These are phyloP conservation scores for Stagonosporopsis cucurbitacearum DNA, from an alignment of 2,329 filamentous ascomycete species.

Conservation along the genomic window DNA sequence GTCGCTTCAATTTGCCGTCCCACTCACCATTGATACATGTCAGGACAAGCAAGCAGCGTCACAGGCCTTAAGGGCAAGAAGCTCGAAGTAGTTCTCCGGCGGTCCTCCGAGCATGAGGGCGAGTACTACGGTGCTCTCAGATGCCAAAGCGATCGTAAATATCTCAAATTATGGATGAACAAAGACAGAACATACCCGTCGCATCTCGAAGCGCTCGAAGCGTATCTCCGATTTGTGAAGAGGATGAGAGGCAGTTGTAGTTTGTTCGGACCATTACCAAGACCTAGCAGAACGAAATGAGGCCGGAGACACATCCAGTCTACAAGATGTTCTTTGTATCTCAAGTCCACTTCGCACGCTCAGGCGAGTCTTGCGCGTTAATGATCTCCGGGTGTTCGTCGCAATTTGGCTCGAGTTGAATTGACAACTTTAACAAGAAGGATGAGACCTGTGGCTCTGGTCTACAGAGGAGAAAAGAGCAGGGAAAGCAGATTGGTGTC, in stretches of 20 bases:
- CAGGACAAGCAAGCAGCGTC: conserved; percentile 23
- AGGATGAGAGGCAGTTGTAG: conserved; percentile 31
- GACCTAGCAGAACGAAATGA: conserved; percentile 3
- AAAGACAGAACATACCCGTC: conserved; percentile 32
- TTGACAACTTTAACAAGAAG: neutral
- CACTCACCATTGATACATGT: neutral
- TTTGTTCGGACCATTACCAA: conserved; percentile 30
- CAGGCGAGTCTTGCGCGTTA: neutral
- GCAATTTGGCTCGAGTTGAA: too few species aligned
- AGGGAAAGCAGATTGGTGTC: too few species aligned
- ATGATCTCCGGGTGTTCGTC: neutral
- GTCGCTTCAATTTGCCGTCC: conserved; percentile 10
- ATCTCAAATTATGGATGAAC: conserved; percentile 41
- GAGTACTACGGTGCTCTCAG: conserved; percentile 37
- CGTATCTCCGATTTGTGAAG: conserved; percentile 35
- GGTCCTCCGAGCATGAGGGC: conserved; percentile 24
- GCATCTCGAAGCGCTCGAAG: conserved; percentile 33
- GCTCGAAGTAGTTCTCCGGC: conserved; percentile 26
- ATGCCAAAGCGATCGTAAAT: conserved; percentile 32
- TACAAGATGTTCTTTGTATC: neutral
- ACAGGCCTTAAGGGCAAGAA: conserved; percentile 31
- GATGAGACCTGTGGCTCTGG: too few species aligned
- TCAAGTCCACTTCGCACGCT: neutral
- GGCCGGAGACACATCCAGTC: neutral
- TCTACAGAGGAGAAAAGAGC: too few species aligned